These are phyloP conservation scores for Draba incana DNA, from an alignment of 345 rosid genomes.

Conservation along the genomic window DNA sequence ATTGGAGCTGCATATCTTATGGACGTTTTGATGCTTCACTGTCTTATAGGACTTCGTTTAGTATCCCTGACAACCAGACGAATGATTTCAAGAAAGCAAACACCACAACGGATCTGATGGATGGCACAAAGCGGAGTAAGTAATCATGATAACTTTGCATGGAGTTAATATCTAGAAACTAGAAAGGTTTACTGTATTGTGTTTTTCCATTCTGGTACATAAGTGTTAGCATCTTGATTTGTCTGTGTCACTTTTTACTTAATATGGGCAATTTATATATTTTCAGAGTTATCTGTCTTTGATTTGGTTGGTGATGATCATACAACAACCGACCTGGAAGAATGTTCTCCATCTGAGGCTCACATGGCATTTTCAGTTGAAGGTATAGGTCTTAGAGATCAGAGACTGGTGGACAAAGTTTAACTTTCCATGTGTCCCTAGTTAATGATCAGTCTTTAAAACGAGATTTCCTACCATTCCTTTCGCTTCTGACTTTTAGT, in stretches of 20 bases:
- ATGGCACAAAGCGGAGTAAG: constrained; percentile 52
- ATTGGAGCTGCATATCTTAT: constrained; percentile 11
- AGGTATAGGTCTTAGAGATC: constrained; percentile 50
- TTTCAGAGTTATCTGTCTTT: constrained; percentile 64
- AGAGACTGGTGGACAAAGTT: neutral
- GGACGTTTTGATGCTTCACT: constrained; percentile 31
- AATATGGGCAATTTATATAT: constrained; percentile 27
- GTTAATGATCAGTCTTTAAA: constrained; percentile 4
- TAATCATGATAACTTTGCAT: constrained; percentile 19
- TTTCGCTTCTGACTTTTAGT: constrained; percentile 24
- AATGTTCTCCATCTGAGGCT: constrained; percentile 54
- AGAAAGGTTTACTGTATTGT: constrained; percentile 11
- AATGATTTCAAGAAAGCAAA: constrained; percentile 36
- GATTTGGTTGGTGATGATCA: constrained; percentile 78
- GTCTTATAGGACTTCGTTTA: constrained; percentile 39
- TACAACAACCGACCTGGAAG: constrained; percentile 42
- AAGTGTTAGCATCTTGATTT: constrained; percentile 21
- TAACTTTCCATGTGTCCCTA: neutral
- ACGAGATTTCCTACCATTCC: neutral
- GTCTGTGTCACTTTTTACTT: neutral
- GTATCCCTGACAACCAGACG: constrained; percentile 35
- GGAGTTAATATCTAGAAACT: constrained; percentile 28
- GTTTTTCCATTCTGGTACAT: constrained; percentile 13
- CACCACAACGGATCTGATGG: constrained; percentile 39
- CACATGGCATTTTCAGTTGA: constrained; percentile 87